Percentiles rank a stretch among this genome's conserved stretches.
phyloP scores from a whole-genome alignment of 305 asterid species.

The Fraxinus greggii region DNA sequence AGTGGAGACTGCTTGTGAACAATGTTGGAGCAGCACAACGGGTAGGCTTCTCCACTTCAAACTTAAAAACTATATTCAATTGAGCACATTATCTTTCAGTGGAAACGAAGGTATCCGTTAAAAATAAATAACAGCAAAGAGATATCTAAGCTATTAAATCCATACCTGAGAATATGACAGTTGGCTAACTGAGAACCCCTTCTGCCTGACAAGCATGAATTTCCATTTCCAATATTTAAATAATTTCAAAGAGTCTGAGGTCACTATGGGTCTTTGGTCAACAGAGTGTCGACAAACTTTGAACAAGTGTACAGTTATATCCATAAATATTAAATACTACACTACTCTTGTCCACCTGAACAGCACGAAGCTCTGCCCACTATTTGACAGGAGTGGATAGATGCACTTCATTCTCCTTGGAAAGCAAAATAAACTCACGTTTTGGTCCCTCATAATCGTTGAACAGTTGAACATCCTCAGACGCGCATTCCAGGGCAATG shows the following conservation, averaged over 20 bases:
- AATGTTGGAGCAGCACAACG: neutral
- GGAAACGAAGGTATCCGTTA: neutral
- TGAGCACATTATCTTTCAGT: neutral
- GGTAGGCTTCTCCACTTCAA: neutral
- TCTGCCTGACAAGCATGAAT: neutral
- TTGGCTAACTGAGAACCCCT: neutral
- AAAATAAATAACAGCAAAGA: neutral
- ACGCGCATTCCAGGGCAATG: slow-evolving; percentile 60
- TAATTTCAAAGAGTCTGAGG: neutral
- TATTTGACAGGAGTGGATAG: slow-evolving; percentile 36
- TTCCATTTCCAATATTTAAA: neutral
- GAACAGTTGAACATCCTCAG: slow-evolving; percentile 27
- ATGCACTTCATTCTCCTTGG: slow-evolving; percentile 54
- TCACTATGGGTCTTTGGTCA: neutral
- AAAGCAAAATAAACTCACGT: slow-evolving; percentile 51
- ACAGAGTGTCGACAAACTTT: neutral
- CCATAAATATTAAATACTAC: neutral
- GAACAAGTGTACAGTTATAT: slow-evolving; percentile 15
- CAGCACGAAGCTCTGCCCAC: slow-evolving; percentile 1
- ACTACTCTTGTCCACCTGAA: neutral
- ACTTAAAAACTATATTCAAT: neutral
- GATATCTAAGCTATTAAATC: neutral
- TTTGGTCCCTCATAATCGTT: slow-evolving; percentile 43
- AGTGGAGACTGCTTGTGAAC: neutral
- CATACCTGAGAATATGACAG: slow-evolving; percentile 15